phyloP scores from a whole-genome alignment of 495 filamentous ascomycete species.

The Hyaloscypha variabilis region DNA sequence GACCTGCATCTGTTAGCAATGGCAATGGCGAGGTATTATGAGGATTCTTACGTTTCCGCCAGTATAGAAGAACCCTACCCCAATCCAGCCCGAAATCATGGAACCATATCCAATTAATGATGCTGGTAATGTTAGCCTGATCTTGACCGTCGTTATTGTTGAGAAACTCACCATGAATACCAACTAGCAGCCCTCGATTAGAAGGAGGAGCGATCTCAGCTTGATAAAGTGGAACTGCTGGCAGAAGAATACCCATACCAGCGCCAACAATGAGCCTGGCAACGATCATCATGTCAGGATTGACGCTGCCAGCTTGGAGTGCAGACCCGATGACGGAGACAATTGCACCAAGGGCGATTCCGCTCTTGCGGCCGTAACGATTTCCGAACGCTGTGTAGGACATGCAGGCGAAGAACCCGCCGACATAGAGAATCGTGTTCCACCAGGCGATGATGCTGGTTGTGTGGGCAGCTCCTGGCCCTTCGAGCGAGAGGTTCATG shows the following conservation, averaged over 20 bases:
- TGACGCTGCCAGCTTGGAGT: background rate
- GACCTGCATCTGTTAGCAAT: background rate
- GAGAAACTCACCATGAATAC: background rate
- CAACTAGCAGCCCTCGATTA: background rate
- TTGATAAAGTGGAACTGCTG: constrained; percentile 1
- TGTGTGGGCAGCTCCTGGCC: background rate
- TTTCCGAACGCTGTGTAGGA: background rate
- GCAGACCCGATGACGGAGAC: background rate
- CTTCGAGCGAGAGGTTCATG: background rate
- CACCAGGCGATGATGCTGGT: constrained; percentile 1
- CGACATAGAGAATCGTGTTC: constrained; percentile 3
- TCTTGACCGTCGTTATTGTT: background rate
- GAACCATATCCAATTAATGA: constrained; percentile 1
- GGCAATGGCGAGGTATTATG: background rate
- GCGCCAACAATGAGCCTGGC: constrained; percentile 2
- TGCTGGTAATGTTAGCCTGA: background rate
- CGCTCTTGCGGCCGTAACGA: constrained; percentile 2
- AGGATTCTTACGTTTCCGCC: background rate
- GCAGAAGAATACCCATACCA: background rate
- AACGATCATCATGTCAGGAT: constrained; percentile 1
- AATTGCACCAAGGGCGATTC: background rate
- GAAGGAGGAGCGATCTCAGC: constrained; percentile 2
- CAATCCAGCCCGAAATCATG: background rate
- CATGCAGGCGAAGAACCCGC: background rate
- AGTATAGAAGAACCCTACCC: background rate